Conservation (phyloP, 257 asterid genomes). For the Fraxinus pennsylvanica region DNA sequence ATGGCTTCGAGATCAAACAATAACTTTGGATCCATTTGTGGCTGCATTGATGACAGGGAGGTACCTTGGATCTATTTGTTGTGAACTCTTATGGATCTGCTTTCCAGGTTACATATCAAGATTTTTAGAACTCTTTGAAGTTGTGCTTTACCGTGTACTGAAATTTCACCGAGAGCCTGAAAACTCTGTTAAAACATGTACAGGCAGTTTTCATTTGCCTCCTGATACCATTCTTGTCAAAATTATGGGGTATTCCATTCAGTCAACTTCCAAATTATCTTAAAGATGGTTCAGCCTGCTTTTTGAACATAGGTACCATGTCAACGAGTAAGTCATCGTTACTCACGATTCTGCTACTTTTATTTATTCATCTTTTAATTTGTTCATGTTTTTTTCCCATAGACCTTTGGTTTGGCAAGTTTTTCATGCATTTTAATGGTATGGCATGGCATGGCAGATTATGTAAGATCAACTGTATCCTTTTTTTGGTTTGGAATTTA, state of each 20-base stretch:
- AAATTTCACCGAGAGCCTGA: conserved; percentile 26
- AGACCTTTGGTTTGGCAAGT: not conserved
- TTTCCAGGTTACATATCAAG: conserved; percentile 62
- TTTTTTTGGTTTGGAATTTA: not conserved
- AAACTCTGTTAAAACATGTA: conserved; percentile 6
- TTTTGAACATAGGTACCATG: conserved; percentile 77
- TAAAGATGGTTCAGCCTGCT: conserved; percentile 97
- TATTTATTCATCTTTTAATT: not conserved
- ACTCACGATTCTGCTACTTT: not conserved
- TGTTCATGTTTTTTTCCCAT: not conserved
- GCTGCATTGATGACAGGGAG: conserved; percentile 54
- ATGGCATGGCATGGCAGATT: not conserved
- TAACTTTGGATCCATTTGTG: conserved; percentile 21
- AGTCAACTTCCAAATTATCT: conserved; percentile 70
- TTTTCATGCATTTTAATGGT: not conserved
- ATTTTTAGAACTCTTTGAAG: conserved; percentile 19
- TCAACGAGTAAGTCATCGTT: conserved; percentile 53
- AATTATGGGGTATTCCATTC: conserved; percentile 92
- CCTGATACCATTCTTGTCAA: conserved; percentile 89
- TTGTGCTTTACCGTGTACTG: conserved; percentile 8
- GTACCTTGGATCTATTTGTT: conserved; percentile 78
- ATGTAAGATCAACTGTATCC: not conserved
- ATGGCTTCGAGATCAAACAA: conserved; percentile 12
- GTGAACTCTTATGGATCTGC: conserved; percentile 94
- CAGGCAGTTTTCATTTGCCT: conserved; percentile 91